Percentiles rank a stretch among this genome's conserved stretches.
Conservation (phyloP, 257 asterid species). For the Nicotiana benthamiana region DNA sequence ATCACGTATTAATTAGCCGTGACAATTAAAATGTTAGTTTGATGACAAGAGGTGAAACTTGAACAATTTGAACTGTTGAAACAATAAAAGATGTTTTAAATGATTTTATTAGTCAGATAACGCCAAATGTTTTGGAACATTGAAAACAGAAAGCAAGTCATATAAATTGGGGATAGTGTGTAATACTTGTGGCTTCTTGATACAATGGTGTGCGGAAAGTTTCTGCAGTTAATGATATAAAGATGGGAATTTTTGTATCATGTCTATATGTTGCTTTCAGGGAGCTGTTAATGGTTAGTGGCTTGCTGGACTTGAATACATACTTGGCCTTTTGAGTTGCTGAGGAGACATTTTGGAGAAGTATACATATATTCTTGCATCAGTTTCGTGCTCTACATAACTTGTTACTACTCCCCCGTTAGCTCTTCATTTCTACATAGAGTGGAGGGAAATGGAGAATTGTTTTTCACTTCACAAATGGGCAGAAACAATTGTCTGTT, state of each 20-base stretch:
- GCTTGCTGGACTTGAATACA: neutral
- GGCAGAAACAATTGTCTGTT: neutral
- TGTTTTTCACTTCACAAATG: neutral
- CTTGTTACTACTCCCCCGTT: neutral
- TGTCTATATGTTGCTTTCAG: neutral
- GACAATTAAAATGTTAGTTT: neutral
- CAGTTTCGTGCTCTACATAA: neutral
- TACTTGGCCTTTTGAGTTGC: neutral
- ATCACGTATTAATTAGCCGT: neutral
- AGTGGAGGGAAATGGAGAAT: neutral
- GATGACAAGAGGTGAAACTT: neutral
- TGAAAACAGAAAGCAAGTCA: neutral
- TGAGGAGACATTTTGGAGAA: neutral
- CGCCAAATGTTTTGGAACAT: neutral
- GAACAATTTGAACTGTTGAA: neutral
- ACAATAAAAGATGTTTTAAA: neutral
- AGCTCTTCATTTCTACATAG: neutral
- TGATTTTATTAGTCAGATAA: neutral
- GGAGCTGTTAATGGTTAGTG: constrained; percentile 2
- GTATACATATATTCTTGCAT: neutral
- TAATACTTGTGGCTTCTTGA: neutral
- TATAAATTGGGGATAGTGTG: neutral
- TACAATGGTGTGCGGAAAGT: neutral
- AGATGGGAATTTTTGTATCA: neutral
- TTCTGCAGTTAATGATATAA: neutral